phyloP scores from a whole-genome alignment of 202 grass and related monocot species.

The Brachypodium distachyon region DNA sequence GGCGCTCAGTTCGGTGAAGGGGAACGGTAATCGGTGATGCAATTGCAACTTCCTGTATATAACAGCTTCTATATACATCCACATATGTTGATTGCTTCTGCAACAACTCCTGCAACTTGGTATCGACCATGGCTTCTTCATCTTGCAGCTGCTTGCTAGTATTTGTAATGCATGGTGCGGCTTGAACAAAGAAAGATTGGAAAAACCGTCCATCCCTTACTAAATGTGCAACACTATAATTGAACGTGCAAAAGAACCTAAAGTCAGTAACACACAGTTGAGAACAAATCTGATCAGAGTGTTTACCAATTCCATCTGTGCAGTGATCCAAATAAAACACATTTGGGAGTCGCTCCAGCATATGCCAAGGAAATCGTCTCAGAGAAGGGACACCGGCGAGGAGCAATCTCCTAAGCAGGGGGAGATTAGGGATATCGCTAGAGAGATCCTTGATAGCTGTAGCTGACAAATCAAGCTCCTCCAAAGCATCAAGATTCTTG shows the following conservation, averaged over 20 bases:
- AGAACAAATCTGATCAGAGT: background rate
- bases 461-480: background rate
- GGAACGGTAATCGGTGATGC: background rate
- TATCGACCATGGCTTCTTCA: background rate
- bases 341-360: background rate
- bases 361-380: conserved; percentile 17
- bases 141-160: background rate
- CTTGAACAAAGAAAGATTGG: background rate
- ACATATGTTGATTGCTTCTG: background rate
- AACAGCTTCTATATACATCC: background rate
- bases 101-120: background rate
- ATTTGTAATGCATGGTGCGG: background rate
- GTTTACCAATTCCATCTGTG: background rate
- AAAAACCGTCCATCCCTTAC: background rate
- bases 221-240: fast-evolving
- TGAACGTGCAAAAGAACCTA: conserved; percentile 5
- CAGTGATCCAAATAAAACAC: conserved; percentile 15
- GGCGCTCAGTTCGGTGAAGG: background rate
- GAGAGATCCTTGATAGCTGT: conserved; percentile 10
- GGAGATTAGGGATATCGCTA: background rate
- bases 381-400: background rate
- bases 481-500: background rate
- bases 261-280: background rate
- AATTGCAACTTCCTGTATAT: background rate
- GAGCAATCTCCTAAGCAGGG: background rate